phyloP scores from a whole-genome alignment of 495 filamentous ascomycete genomes.

The Alectoria sarmentosa region DNA sequence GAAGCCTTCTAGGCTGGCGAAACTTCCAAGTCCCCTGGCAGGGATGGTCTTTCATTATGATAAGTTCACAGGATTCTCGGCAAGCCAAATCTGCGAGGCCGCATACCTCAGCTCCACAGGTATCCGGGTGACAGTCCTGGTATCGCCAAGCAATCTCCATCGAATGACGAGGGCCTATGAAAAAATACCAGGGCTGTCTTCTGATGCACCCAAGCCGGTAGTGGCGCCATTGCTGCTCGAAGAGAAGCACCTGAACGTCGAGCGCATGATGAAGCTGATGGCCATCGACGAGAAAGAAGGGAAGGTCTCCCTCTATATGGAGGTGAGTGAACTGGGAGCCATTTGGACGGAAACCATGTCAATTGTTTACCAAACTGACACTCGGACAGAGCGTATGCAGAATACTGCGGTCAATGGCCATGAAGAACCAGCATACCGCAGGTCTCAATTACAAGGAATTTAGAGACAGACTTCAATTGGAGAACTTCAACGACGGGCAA shows the following conservation, averaged over 20 bases:
- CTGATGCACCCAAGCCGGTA: conserved; percentile 24
- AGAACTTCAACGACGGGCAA: conserved; percentile 31
- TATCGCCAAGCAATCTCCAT: conserved; percentile 52
- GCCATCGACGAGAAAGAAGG: conserved; percentile 43
- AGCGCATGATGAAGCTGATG: conserved; percentile 63
- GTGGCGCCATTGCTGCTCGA: conserved; percentile 51
- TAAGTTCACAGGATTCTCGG: conserved; percentile 46
- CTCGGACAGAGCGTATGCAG: conserved; percentile 30
- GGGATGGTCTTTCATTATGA: conserved; percentile 67
- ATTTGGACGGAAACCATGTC: background rate
- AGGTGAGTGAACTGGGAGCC: conserved; percentile 36
- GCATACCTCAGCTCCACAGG: conserved; percentile 53
- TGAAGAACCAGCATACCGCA: conserved; percentile 29
- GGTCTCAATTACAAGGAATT: conserved; percentile 52
- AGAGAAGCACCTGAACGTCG: conserved; percentile 52
- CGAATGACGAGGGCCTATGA: conserved; percentile 37
- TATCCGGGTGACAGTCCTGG: conserved; percentile 55
- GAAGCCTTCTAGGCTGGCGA: conserved; percentile 34
- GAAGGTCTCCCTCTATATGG: conserved; percentile 55
- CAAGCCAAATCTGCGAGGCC: conserved; percentile 57
- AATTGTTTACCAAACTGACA: background rate
- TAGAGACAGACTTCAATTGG: conserved; percentile 10
- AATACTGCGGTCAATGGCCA: conserved; percentile 54
- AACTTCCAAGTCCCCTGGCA: conserved; percentile 46
- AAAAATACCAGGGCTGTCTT: conserved; percentile 27